These are phyloP conservation scores for Boeremia exigua DNA, from an alignment of 2,329 filamentous ascomycete species.

Conservation along the genomic window DNA sequence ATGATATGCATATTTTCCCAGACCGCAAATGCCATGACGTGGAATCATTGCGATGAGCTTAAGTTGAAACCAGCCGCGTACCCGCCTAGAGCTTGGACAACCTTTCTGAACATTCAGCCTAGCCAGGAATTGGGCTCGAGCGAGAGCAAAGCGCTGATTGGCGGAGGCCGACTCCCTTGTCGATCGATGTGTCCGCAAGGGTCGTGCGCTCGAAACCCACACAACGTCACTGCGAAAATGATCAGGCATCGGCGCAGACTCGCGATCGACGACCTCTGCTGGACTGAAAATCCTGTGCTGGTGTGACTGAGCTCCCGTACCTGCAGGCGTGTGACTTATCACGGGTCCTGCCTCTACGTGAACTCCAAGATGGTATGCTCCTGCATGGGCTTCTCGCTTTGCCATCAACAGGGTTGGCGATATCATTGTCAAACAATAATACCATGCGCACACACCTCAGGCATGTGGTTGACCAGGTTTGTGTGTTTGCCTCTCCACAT, in stretches of 20 bases:
- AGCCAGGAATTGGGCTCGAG: not conserved
- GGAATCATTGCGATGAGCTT: constrained; percentile 15
- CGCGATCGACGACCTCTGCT: constrained; percentile 28
- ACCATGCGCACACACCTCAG: constrained; percentile 7
- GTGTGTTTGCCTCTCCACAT: not conserved
- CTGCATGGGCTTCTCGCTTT: constrained; percentile 9
- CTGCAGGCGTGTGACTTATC: constrained; percentile 30
- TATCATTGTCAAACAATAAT: constrained; percentile 12
- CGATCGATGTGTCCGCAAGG: constrained; percentile 21
- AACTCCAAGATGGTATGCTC: constrained; percentile 3
- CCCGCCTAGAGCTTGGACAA: constrained; percentile 17
- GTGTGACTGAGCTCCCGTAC: constrained; percentile 25
- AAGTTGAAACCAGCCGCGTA: constrained; percentile 19
- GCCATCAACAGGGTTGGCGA: constrained; percentile 16
- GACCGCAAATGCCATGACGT: constrained; percentile 36
- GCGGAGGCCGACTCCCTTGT: constrained; percentile 18
- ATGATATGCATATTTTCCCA: constrained; percentile 24
- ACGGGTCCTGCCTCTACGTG: not conserved
- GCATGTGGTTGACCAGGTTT: constrained; percentile 17
- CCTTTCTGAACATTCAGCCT: constrained; percentile 7
- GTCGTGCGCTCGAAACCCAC: constrained; percentile 24
- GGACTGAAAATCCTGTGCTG: constrained; percentile 25
- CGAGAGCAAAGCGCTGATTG: constrained; percentile 32
- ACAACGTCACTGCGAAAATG: constrained; percentile 37
- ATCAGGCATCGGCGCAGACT: constrained; percentile 27